These are phyloP conservation scores for Papiliotrema fonsecae DNA, from an alignment of 1,284 basidiomycete genomes.

Conservation along the genomic window DNA sequence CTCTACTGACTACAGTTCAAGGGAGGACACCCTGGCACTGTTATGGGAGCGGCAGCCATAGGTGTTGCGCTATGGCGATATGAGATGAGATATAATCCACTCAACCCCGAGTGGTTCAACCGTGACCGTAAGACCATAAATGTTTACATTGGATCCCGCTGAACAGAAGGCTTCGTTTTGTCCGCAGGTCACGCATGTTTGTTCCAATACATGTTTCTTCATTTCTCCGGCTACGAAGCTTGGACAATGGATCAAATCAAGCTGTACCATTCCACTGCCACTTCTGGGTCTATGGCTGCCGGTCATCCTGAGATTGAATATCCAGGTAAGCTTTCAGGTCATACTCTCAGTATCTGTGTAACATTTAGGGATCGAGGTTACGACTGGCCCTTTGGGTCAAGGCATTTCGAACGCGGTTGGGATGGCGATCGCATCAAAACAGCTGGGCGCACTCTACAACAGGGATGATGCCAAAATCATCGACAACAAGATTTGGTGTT, in stretches of 20 bases:
- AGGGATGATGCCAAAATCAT: conserved; percentile 30
- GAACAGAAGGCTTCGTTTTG: conserved; percentile 31
- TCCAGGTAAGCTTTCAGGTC: conserved; percentile 6
- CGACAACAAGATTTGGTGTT: conserved; percentile 39
- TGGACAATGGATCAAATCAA: conserved; percentile 41
- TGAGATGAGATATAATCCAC: conserved; percentile 39
- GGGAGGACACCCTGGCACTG: conserved; percentile 49
- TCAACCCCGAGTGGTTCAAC: conserved; percentile 34
- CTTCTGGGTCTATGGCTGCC: conserved; percentile 29
- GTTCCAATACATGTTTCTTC: conserved; percentile 44
- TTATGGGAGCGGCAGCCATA: conserved; percentile 46
- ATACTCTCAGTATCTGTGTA: too few relatives aligned
- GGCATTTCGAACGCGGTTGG: conserved; percentile 42
- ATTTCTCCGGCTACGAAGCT: conserved; percentile 40
- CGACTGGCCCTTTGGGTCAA: conserved; percentile 36
- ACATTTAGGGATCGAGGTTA: too few relatives aligned
- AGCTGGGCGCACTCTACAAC: conserved; percentile 38
- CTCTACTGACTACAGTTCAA: conserved; percentile 24
- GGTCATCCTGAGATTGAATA: conserved; percentile 43
- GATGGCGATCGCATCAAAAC: conserved; percentile 38
- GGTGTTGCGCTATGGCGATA: conserved; percentile 36
- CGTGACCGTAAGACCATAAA: conserved; percentile 23
- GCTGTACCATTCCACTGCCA: conserved; percentile 35
- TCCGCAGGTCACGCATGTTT: conserved; percentile 45
- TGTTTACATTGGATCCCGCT: neutral